Conservation (phyloP, 352 stramenopile genomes). For the Phytopythium chamaehyphon region DNA sequence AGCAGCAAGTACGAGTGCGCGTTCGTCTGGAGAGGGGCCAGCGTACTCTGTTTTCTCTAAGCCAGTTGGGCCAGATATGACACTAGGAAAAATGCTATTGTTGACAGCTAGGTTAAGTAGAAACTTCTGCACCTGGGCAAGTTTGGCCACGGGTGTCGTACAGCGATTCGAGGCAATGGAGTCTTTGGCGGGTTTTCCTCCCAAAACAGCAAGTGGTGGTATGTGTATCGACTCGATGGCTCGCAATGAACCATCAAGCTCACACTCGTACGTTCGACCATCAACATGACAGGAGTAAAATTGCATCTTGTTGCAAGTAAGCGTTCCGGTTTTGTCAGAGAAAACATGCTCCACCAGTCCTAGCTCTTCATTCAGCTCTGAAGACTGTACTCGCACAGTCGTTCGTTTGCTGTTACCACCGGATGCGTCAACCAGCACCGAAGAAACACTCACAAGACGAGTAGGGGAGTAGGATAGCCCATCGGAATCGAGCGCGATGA, state of each 20-base stretch:
- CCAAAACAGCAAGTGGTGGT: neutral
- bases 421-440: neutral
- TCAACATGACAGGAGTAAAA: slow-evolving; percentile 92
- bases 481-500: slow-evolving; percentile 65
- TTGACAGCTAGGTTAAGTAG: slow-evolving; percentile 57
- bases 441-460: neutral
- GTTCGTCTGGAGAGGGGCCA: slow-evolving; percentile 76
- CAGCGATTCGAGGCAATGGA: slow-evolving; percentile 3
- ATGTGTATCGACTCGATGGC: slow-evolving; percentile 12
- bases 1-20: slow-evolving; percentile 55
- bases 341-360: slow-evolving; percentile 97
- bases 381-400: slow-evolving; percentile 64
- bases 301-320: slow-evolving; percentile 92
- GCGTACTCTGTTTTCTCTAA: slow-evolving; percentile 45
- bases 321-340: slow-evolving; percentile 91
- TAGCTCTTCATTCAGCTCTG: slow-evolving; percentile 89
- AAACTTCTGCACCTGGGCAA: slow-evolving; percentile 27
- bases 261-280: slow-evolving; percentile 51
- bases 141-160: slow-evolving; percentile 10
- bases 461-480: neutral
- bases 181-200: slow-evolving; percentile 3
- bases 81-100: slow-evolving; percentile 45
- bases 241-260: slow-evolving; percentile 18
- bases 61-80: neutral
- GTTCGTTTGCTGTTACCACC: slow-evolving; percentile 31